A percentile compares a stretch with the other conserved stretches of the same genome.
phyloP scores from a whole-genome alignment of 2,329 filamentous ascomycete species.

The Claviceps spartinae region DNA sequence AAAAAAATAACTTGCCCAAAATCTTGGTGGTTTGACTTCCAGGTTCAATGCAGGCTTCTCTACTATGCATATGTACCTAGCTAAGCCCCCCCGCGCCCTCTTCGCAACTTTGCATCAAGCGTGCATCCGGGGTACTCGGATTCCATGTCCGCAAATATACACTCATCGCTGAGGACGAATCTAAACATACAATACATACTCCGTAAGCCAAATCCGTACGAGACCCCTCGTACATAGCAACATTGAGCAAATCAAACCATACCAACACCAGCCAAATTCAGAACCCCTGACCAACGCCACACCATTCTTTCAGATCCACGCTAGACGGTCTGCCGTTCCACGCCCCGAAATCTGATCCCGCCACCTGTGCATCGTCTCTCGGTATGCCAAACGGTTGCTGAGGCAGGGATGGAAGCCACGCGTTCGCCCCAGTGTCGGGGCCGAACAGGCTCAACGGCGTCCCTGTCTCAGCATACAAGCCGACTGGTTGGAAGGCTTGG shows the following conservation, averaged over 20 bases:
- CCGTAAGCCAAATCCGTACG: too few species aligned
- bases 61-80: too few species aligned
- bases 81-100: too few species aligned
- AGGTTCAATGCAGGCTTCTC: too few species aligned
- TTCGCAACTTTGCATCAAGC: too few species aligned
- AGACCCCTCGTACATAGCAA: background rate
- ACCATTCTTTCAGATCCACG: background rate
- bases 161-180: too few species aligned
- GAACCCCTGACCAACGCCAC: background rate
- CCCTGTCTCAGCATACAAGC: background rate
- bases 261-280: background rate
- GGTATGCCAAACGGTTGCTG: background rate
- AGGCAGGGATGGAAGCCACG: background rate
- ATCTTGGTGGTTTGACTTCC: too few species aligned
- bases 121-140: background rate
- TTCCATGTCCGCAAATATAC: background rate
- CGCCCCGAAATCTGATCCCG: background rate
- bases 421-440: background rate
- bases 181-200: too few species aligned
- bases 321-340: background rate
- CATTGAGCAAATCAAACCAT: background rate
- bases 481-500: background rate
- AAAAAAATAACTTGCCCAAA: too few species aligned
- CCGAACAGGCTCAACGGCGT: background rate
- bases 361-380: slow-evolving; percentile 1